A percentile compares a stretch with the other conserved stretches of the same genome.
These are phyloP conservation scores for Didymella lethalis DNA, from an alignment of 2,329 filamentous ascomycete genomes.

Conservation along the genomic window DNA sequence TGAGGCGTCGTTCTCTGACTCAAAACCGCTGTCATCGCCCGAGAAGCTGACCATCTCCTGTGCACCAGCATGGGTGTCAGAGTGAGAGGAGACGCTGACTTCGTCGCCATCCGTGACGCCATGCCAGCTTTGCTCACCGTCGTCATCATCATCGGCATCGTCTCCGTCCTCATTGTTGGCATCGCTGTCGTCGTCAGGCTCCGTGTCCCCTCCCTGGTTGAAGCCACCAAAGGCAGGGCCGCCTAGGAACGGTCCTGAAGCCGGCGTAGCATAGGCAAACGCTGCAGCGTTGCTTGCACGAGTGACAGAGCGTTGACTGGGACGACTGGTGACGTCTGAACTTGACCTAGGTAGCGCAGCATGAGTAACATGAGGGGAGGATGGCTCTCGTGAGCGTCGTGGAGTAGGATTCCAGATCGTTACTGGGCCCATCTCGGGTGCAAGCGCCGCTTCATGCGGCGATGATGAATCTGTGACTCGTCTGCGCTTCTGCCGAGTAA, in stretches of 20 bases:
- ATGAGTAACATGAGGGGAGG: conserved; percentile 52
- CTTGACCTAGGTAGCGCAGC: conserved; percentile 39
- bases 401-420: conserved; percentile 51
- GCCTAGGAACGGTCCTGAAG: conserved; percentile 60
- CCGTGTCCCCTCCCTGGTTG: conserved; percentile 45
- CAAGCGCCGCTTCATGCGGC: conserved; percentile 27
- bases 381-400: conserved; percentile 55
- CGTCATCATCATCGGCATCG: conserved; percentile 37
- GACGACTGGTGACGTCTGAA: conserved; percentile 52
- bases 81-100: conserved; percentile 22
- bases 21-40: conserved; percentile 48
- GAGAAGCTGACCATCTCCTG: conserved; percentile 46
- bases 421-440: conserved; percentile 35
- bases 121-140: conserved; percentile 38
- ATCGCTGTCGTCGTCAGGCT: conserved; percentile 45
- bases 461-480: conserved; percentile 47
- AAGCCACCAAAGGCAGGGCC: conserved; percentile 35
- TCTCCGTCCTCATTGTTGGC: conserved; percentile 37
- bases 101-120: conserved; percentile 33
- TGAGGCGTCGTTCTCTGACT: conserved; percentile 37
- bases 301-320: conserved; percentile 50
- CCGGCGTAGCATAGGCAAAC: conserved; percentile 77
- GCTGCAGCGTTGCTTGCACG: conserved; percentile 55
- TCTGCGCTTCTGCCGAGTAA: conserved; percentile 57
- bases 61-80: conserved; percentile 27